These are phyloP conservation scores for Penicillium sp. DNA, from an alignment of 2,329 filamentous ascomycete genomes.

Conservation along the genomic window DNA sequence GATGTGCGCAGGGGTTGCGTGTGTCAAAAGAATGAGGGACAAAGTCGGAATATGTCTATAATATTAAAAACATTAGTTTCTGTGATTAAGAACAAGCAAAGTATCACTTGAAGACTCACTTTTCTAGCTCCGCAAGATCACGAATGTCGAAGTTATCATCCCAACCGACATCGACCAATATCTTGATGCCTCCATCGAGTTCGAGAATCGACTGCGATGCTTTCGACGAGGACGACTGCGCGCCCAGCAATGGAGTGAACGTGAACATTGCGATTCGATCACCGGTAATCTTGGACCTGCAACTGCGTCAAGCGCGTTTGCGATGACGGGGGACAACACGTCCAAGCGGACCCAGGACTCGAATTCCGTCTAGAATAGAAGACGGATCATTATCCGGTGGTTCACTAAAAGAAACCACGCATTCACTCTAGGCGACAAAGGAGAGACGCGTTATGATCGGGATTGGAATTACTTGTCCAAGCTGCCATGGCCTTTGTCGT, in stretches of 20 bases:
- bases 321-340: constrained; percentile 2
- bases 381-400: neutral
- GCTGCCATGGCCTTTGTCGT: neutral
- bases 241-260: constrained; percentile 89
- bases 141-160: constrained; percentile 85
- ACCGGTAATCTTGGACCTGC: constrained; percentile 15
- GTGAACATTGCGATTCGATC: constrained; percentile 75
- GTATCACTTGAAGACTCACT: constrained; percentile 57
- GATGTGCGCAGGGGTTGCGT: constrained; percentile 88
- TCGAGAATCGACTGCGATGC: constrained; percentile 96
- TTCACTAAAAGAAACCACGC: neutral
- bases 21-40: constrained; percentile 90
- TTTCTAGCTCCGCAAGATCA: constrained; percentile 86
- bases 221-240: constrained; percentile 76
- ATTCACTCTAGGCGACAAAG: neutral
- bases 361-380: neutral
- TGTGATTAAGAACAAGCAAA: constrained; percentile 6
- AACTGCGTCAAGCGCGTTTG: constrained; percentile 16
- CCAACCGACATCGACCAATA: constrained; percentile 94
- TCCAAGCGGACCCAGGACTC: constrained; percentile 5
- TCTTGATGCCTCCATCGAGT: constrained; percentile 94
- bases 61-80: constrained; percentile 13
- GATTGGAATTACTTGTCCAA: neutral
- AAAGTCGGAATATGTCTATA: constrained; percentile 83
- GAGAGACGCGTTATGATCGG: neutral